Evolutionary conservation across 2,329 filamentous ascomycete species (phyloP).

Genomic region (Fusarium oxysporum): DNA sequence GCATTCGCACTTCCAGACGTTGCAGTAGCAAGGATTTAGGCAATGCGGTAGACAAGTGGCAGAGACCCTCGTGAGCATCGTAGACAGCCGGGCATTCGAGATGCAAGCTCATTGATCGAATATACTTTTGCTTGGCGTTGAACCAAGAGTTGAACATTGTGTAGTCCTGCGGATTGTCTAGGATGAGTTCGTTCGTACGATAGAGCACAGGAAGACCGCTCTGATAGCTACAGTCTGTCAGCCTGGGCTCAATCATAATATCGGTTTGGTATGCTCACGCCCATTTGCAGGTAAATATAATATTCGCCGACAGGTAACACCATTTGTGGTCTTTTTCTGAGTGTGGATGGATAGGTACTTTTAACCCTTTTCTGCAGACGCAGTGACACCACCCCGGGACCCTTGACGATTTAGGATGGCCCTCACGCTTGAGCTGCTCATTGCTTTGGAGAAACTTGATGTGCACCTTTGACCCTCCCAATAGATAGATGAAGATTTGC

Average conservation of each 20-base stretch:
- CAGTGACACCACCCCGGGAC: not conserved
- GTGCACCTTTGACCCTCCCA: not conserved
- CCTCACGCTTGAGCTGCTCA: not conserved
- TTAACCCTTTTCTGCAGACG: not conserved
- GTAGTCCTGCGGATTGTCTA: not conserved
- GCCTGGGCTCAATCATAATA: too few relatives aligned
- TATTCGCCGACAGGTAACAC: not conserved
- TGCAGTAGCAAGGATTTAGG: not conserved
- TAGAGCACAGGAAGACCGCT: conserved; percentile 9
- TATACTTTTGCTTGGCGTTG: not conserved
- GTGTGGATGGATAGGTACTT: not conserved
- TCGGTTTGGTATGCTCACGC: not conserved
- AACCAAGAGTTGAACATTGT: not conserved
- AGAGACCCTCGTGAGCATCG: not conserved
- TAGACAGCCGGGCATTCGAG: not conserved
- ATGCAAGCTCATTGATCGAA: not conserved
- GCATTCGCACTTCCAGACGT: not conserved
- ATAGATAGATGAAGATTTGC: conserved; percentile 2
- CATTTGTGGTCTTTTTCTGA: not conserved
- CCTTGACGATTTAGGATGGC: not conserved
- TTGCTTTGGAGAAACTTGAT: not conserved
- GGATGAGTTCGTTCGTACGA: not conserved
- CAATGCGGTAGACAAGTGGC: not conserved
- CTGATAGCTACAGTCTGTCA: not conserved
- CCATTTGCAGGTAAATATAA: conserved; percentile 13